Base-by-base conservation (phyloP, 805 yeast genomes). In the Nakazawaea peltata region DNA sequence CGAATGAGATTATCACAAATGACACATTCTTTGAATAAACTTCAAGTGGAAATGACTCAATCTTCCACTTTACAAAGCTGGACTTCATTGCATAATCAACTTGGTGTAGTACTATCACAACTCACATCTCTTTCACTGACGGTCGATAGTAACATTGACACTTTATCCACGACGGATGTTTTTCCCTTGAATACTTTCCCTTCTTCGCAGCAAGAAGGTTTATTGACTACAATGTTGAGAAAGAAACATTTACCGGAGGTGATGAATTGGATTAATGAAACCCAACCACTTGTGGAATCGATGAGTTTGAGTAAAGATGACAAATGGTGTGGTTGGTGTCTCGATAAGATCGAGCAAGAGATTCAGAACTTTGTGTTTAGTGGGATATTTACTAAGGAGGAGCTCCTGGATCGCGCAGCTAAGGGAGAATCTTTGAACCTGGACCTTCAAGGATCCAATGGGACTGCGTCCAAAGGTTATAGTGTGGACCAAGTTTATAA, bases 171-270 rank as follows among this genome's bases (percentile, higher is more conserved):
- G 4, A 77, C 94, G 0, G 86, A 83, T 34, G 88, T 78, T 1
- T 90, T 74, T 49, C 98, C 98, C 1, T 62, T 84, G 36, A 81
- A 88, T 0, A 69, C 71, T 15, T 92, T 90, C 52, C 97, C 97
- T 7, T 74, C 94, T 0, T 72, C 85, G 1, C 81, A 84, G 29
- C 88, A 84, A 44, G 88, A 83, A 48, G 83, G 86, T 2, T 65
- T 92, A 24, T 59, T 88, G 33, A 82, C 94, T 0, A 87, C 97
- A 0, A 62, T 92, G 41, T 56, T 92, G 41, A 69, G 97, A 40
- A 92, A 88, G 53, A 90, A 88, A 52, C 80, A 81, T 33, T 62
- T 84, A 9, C 97, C 98, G 0, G 97, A 88, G 43, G 94, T 90
- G 2, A 83, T 77, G 34, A 82, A 75, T 31, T 90, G 97, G 97